Evolutionary conservation across 2,329 filamentous ascomycete genomes (phyloP).

Genomic region (Pyrenophora tritici-repentis): DNA sequence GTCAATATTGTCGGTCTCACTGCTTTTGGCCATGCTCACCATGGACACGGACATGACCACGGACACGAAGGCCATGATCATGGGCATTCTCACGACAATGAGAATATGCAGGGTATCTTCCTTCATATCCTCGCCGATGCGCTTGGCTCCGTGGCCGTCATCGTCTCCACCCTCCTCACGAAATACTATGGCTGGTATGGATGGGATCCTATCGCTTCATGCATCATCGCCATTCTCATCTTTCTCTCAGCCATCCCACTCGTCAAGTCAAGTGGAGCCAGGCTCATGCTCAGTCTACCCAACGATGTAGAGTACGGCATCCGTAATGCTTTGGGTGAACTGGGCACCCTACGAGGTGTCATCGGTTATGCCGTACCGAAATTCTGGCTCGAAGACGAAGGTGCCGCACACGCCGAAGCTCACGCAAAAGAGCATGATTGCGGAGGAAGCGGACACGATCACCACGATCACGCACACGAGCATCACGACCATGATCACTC

Average conservation of each 20-base stretch:
- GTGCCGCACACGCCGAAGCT: constrained; percentile 46
- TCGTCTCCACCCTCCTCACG: constrained; percentile 86
- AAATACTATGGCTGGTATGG: constrained; percentile 88
- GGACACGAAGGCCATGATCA: constrained; percentile 37
- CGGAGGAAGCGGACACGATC: constrained; percentile 28
- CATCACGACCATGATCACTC: constrained; percentile 20
- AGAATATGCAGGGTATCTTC: constrained; percentile 98
- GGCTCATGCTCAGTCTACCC: constrained; percentile 81
- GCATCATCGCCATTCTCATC: constrained; percentile 90
- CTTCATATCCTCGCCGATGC: constrained; percentile 94
- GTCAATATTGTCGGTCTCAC: constrained; percentile 94
- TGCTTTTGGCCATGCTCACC: constrained; percentile 70
- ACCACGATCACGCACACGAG: constrained; percentile 37
- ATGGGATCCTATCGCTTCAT: constrained; percentile 93
- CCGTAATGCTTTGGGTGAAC: constrained; percentile 81
- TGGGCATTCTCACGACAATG: constrained; percentile 72
- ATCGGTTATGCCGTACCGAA: constrained; percentile 83
- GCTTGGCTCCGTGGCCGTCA: constrained; percentile 90
- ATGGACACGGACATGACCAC: constrained; percentile 59
- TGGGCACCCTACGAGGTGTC: constrained; percentile 81
- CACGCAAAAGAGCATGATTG: constrained; percentile 50
- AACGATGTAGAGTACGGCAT: constrained; percentile 85
- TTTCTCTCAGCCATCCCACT: constrained; percentile 90
- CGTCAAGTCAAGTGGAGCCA: constrained; percentile 80
- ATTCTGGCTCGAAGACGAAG: constrained; percentile 86